A percentile compares a stretch with the other conserved stretches of the same genome.
These are phyloP conservation scores for Mycena haematopus DNA, from an alignment of 768 basidiomycete genomes.

Conservation along the genomic window DNA sequence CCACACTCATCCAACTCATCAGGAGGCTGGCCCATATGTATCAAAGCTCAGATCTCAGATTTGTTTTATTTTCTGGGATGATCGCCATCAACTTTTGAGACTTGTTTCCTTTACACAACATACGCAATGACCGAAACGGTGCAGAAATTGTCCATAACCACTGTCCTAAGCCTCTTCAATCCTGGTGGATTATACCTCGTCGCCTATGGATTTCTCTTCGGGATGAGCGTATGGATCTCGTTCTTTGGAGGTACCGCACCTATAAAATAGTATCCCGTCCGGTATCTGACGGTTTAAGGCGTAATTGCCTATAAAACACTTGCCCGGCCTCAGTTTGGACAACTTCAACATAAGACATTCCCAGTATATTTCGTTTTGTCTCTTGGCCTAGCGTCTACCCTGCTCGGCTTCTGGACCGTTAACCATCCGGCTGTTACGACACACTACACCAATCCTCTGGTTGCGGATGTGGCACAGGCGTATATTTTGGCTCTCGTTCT, in stretches of 20 bases:
- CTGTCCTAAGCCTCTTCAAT: conserved; percentile 39
- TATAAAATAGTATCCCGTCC: not conserved
- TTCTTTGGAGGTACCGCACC: conserved; percentile 62
- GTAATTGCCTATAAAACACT: conserved; percentile 66
- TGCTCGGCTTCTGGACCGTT: conserved; percentile 64
- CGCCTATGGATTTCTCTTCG: conserved; percentile 68
- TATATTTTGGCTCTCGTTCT: conserved; percentile 59
- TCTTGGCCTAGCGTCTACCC: conserved; percentile 56
- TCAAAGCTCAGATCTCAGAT: too few relatives aligned
- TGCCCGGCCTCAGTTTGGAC: conserved; percentile 74
- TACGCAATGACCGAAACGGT: conserved; percentile 26
- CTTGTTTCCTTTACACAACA: too few relatives aligned
- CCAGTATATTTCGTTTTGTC: conserved; percentile 76
- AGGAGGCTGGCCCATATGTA: too few relatives aligned
- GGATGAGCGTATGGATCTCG: conserved; percentile 78
- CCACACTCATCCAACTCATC: too few relatives aligned
- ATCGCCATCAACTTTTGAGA: too few relatives aligned
- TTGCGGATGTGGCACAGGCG: conserved; percentile 70
- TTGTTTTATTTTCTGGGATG: too few relatives aligned
- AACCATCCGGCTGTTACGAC: conserved; percentile 62
- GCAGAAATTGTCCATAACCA: conserved; percentile 44
- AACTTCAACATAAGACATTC: conserved; percentile 76
- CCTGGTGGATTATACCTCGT: conserved; percentile 55
- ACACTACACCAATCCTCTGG: conserved; percentile 51
- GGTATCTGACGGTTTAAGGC: conserved; percentile 42